Conservation (phyloP, 2,329 filamentous ascomycete species). For the Raffaelea ambrosiae region DNA sequence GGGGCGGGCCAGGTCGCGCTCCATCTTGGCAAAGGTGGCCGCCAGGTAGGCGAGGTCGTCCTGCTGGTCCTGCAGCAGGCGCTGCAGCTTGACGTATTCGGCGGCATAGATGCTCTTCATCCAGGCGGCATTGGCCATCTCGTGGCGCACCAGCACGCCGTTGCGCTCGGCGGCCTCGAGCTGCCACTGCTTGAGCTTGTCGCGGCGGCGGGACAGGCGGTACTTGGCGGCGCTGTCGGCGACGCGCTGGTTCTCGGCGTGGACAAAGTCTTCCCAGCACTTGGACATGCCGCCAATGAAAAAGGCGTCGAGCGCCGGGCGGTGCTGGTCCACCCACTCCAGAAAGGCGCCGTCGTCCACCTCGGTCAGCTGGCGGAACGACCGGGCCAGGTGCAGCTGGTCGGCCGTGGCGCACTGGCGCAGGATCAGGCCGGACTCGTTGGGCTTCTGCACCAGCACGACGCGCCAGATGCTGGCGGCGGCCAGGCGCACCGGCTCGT, state of each 20-base stretch:
- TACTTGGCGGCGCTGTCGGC: constrained; percentile 67
- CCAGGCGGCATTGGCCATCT: constrained; percentile 82
- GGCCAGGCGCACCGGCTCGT: constrained; percentile 58
- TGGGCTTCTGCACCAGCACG: constrained; percentile 84
- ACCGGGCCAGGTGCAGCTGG: constrained; percentile 61
- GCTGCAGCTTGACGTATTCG: constrained; percentile 85
- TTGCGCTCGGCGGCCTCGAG: constrained; percentile 60
- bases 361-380: constrained; percentile 77
- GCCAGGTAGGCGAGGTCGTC: constrained; percentile 76
- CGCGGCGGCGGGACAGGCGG: constrained; percentile 67
- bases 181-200: constrained; percentile 75
- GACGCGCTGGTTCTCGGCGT: constrained; percentile 69
- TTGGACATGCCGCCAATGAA: constrained; percentile 77
- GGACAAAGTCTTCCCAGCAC: constrained; percentile 82
- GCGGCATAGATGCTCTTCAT: constrained; percentile 91
- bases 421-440: constrained; percentile 68
- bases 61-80: constrained; percentile 84
- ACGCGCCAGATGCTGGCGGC: constrained; percentile 86
- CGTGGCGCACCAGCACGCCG: constrained; percentile 69
- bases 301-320: constrained; percentile 66
- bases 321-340: constrained; percentile 77
- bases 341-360: constrained; percentile 86
- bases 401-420: constrained; percentile 60
- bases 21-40: constrained; percentile 68
- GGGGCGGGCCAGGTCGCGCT: constrained; percentile 67